phyloP scores from a whole-genome alignment of 345 rosid genomes.

The Carallia pectinifolia region DNA sequence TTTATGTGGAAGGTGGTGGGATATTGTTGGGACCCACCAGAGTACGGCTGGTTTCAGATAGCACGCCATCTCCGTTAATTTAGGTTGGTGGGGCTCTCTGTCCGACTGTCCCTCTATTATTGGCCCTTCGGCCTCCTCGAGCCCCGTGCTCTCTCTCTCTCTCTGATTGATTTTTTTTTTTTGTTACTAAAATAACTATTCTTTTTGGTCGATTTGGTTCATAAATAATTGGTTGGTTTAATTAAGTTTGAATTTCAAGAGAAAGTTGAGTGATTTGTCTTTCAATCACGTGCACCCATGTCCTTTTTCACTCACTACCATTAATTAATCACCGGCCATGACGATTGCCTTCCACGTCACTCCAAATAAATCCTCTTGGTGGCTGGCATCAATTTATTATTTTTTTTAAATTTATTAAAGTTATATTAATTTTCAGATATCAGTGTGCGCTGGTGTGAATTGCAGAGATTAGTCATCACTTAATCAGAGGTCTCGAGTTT shows the following conservation, averaged over 20 bases:
- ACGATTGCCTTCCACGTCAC: slow-evolving; percentile 21
- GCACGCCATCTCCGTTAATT: slow-evolving; percentile 58
- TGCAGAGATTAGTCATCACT: no score
- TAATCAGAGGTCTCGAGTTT: no score
- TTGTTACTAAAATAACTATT: neutral
- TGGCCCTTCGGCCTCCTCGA: slow-evolving; percentile 23
- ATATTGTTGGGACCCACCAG: slow-evolving; percentile 4
- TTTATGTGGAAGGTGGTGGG: neutral
- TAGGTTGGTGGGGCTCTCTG: slow-evolving; percentile 30
- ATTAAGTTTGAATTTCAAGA: neutral
- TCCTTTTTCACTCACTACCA: neutral
- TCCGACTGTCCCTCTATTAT: neutral
- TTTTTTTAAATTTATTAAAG: no score
- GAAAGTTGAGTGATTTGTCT: neutral
- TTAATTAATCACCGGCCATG: slow-evolving; percentile 39
- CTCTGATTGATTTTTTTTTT: neutral
- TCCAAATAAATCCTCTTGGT: neutral
- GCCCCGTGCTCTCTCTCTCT: slow-evolving; percentile 45
- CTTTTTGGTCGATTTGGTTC: neutral
- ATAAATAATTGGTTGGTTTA: neutral
- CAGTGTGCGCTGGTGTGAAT: no score
- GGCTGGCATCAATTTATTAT: no score
- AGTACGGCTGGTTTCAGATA: slow-evolving; percentile 37
- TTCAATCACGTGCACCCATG: slow-evolving; percentile 28
- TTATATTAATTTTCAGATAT: no score